Evolutionary conservation across 2,329 filamentous ascomycete genomes (phyloP).

Genomic region (Fonsecaea monophora): DNA sequence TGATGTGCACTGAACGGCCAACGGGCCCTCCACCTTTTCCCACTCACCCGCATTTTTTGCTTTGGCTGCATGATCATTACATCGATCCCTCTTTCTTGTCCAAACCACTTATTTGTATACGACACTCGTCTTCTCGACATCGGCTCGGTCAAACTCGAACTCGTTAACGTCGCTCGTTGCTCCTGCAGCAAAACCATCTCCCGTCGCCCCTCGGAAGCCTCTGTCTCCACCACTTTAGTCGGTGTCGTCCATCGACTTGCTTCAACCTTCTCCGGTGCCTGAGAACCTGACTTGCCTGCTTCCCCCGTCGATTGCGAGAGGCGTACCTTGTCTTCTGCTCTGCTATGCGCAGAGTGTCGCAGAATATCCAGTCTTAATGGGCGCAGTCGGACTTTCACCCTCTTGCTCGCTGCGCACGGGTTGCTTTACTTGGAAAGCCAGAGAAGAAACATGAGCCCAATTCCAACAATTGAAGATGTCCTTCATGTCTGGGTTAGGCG

Average conservation of each 20-base stretch:
- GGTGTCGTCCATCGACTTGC: constrained; percentile 2
- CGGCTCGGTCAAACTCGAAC: background rate
- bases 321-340: background rate
- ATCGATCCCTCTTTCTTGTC: background rate
- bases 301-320: background rate
- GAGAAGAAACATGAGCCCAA: constrained; percentile 36
- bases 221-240: background rate
- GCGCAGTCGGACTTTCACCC: constrained; percentile 11
- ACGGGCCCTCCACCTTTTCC: constrained; percentile 1
- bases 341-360: constrained; percentile 19
- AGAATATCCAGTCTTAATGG: constrained; percentile 26
- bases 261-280: background rate
- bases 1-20: background rate
- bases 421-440: background rate
- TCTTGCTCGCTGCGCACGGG: constrained; percentile 8
- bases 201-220: background rate
- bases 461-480: constrained; percentile 31
- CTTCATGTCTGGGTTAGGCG: constrained; percentile 30
- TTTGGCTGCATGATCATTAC: constrained; percentile 3
- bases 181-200: background rate
- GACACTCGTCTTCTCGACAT: background rate
- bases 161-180: background rate
- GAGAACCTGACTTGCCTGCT: background rate
- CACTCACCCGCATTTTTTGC: constrained; percentile 19
- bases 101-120: background rate